phyloP scores from a whole-genome alignment of 345 rosid genomes.

The Carallia brachiata region DNA sequence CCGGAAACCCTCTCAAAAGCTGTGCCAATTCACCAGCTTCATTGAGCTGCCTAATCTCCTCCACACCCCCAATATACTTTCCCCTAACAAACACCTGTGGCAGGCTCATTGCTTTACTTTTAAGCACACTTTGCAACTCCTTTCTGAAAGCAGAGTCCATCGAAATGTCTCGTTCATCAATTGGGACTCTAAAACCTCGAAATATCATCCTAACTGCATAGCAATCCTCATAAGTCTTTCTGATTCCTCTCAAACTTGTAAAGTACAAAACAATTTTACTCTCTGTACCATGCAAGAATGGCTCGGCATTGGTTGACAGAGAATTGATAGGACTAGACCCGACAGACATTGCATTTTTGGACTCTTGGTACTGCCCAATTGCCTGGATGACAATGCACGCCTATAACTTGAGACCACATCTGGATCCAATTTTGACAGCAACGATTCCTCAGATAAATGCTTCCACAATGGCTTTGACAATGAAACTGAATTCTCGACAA shows the following conservation, averaged over 20 bases:
- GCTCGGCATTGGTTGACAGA: slow-evolving; percentile 14
- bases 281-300: slow-evolving; percentile 24
- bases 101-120: slow-evolving; percentile 27
- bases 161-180: slow-evolving; percentile 44
- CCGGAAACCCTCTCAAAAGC: slow-evolving; percentile 37
- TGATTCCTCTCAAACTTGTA: slow-evolving; percentile 50
- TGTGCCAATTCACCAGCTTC: slow-evolving; percentile 40
- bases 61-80: slow-evolving; percentile 41
- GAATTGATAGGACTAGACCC: slow-evolving; percentile 30
- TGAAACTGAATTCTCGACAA: slow-evolving; percentile 21
- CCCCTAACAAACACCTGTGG: slow-evolving; percentile 45
- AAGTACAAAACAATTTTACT: slow-evolving; percentile 58
- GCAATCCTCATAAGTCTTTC: slow-evolving; percentile 45
- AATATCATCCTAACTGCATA: slow-evolving; percentile 41
- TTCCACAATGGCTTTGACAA: slow-evolving; percentile 57
- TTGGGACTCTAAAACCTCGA: slow-evolving; percentile 35
- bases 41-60: slow-evolving; percentile 40
- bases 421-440: slow-evolving; percentile 63
- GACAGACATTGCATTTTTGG: slow-evolving; percentile 21
- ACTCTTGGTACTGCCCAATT: slow-evolving; percentile 30
- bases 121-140: slow-evolving; percentile 31
- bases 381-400: slow-evolving; percentile 67
- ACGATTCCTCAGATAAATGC: slow-evolving; percentile 69
- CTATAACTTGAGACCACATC: slow-evolving; percentile 58
- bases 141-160: slow-evolving; percentile 40